Evolutionary conservation across 192 early-diverging fungal species (phyloP).

Genomic region (Backusella sp.): DNA sequence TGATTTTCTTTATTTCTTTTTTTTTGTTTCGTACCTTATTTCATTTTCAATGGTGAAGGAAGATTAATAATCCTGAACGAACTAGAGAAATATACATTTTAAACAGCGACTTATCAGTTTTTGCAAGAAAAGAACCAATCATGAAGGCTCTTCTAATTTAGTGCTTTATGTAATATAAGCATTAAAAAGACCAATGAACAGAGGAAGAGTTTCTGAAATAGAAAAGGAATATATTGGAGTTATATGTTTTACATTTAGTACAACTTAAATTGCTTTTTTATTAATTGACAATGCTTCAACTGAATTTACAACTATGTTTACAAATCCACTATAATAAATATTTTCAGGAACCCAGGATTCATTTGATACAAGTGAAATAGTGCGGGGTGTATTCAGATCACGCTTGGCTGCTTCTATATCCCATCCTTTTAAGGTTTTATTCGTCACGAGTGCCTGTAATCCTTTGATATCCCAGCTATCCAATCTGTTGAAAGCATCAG

Average conservation of each 20-base stretch:
- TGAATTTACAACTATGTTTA: not conserved
- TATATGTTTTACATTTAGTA: not conserved
- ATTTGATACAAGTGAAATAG: not conserved
- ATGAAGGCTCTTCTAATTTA: not conserved
- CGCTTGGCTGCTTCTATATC: constrained; percentile 1
- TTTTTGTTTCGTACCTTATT: not conserved
- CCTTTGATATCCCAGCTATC: constrained; percentile 1
- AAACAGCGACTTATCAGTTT: not conserved
- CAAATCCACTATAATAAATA: constrained; percentile 17
- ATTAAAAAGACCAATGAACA: not conserved
- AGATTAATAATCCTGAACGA: not conserved
- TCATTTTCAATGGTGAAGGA: not conserved
- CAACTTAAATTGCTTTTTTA: not conserved
- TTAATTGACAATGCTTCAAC: constrained; percentile 6
- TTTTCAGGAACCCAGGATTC: constrained; percentile 4
- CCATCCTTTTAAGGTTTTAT: constrained; percentile 9
- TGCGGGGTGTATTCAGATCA: not conserved
- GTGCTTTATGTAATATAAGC: constrained; percentile 6
- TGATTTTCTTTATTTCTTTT: not conserved
- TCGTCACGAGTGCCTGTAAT: constrained; percentile 6
- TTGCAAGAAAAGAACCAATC: constrained; percentile 1
- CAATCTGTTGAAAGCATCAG: not conserved
- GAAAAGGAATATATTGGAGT: not conserved
- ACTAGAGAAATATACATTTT: not conserved
- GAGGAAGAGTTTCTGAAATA: not conserved